Evolutionary conservation across 2,329 filamentous ascomycete species (phyloP).

Genomic region (Phaeophleospora eucalypticola): DNA sequence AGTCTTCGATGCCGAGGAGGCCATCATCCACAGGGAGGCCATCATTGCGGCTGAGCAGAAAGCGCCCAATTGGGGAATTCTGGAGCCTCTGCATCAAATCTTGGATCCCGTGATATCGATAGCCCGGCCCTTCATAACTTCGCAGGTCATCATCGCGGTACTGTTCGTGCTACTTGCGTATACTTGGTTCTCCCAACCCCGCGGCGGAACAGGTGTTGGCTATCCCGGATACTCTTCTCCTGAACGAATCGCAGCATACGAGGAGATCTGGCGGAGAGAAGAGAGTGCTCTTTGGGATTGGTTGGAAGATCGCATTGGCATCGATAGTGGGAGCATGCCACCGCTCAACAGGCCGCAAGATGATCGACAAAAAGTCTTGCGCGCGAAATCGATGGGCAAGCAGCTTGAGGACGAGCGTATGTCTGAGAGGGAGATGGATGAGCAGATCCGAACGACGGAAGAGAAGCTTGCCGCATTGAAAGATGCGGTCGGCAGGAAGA

Average conservation of each 20-base stretch:
- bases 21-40: slow-evolving; percentile 34
- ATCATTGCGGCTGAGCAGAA: slow-evolving; percentile 31
- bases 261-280: slow-evolving; percentile 86
- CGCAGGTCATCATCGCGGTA: slow-evolving; percentile 73
- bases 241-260: slow-evolving; percentile 75
- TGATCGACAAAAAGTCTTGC: slow-evolving; percentile 28
- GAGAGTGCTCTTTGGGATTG: slow-evolving; percentile 90
- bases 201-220: slow-evolving; percentile 34
- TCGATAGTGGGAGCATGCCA: slow-evolving; percentile 50
- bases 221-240: slow-evolving; percentile 45
- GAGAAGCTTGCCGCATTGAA: slow-evolving; percentile 76
- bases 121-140: slow-evolving; percentile 65
- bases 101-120: slow-evolving; percentile 68
- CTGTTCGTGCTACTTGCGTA: slow-evolving; percentile 69
- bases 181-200: slow-evolving; percentile 54
- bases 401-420: slow-evolving; percentile 56
- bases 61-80: slow-evolving; percentile 63
- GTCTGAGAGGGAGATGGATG: slow-evolving; percentile 75
- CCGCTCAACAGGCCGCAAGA: slow-evolving; percentile 14
- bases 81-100: slow-evolving; percentile 72
- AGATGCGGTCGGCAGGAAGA: slow-evolving; percentile 62
- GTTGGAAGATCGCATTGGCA: slow-evolving; percentile 79
- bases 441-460: slow-evolving; percentile 82
- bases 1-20: slow-evolving; percentile 43
- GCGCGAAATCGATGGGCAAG: slow-evolving; percentile 23